Base-by-base conservation (phyloP, 306 rosid genomes). In the Cucurbita maxima region DNA sequence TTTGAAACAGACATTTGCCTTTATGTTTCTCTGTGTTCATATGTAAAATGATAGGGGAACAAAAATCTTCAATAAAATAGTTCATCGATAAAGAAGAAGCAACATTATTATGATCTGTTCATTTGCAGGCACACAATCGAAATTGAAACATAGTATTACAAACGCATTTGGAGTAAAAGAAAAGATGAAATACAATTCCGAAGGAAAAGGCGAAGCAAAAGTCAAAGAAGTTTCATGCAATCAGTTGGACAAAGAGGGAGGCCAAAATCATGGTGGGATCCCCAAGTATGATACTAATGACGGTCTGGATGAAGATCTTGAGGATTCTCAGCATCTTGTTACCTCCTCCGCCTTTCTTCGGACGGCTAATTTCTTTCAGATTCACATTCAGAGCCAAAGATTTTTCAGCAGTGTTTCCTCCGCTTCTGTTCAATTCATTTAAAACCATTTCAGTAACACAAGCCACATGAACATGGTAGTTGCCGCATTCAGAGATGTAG, bases 401-500 rank as follows among this genome's bases (percentile, higher is more conserved):
- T 41, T 41, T 8, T 41, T 41, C 45, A 41, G 45, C 45, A 41
- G 8, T 41, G 48, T 44, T 44, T 44, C 48, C 48, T 44, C 48
- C 48, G 12, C 3, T 44, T 11, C 10, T 44, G 48, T 44, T 0
- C 51, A 15, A 47, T 47, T 47, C 51, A 3, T 47, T 44, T 14
- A 13, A 20, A 18, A 43, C 34, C 74, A 54, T 8, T 66, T 64
- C n/a, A 4, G 11, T 68, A 4, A 15, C 16, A 59, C 81, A 77
- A n/a, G 62, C 45, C 12, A 77, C 80, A 18, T 77, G 80, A 30
- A 77, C 18, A 77, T 58, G 58, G 55, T 59, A 71, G 25, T 71
- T 0, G 8, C 19, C 19, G 20, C 72, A 45, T 18, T 13, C 10
- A 5, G 80, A 69, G 6, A 77, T 20, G 12, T 77, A 77, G 3